Base-by-base conservation (phyloP, 345 rosid species). In the Ricinus communis region DNA sequence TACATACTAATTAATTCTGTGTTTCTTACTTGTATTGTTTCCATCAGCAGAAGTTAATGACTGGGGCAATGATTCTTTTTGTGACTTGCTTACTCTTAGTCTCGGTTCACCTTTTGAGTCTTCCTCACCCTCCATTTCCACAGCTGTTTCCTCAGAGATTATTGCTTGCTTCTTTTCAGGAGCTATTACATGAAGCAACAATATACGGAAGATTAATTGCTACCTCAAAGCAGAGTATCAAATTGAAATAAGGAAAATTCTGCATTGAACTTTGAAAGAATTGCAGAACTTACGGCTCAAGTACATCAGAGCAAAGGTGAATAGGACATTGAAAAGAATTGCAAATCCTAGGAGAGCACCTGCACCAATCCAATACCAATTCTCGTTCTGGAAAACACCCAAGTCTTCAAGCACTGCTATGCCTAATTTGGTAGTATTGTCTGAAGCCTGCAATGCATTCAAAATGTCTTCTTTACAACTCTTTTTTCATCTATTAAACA, bases 321-420 rank as follows among this genome's bases (percentile, higher is more conserved):
- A 85, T 30, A 95, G 86, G 81, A 89, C 74, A 74, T 92, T 95
- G 82, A 89, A 87, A 74, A 95, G 85, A 66, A 95, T 64, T 8
- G 65, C 65, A 77, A 90, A 95, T 19, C 91, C 94, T 0, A 85
- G 18, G 68, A 87, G 81, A 59, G 82, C 89, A 60, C 75, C 91
- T 22, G 70, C 85, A 2, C 97, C 93, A 65, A 90, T 88, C 98
- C 97, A 92, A 70, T 83, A 92, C 99, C 94, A 95, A 67, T 86
- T 80, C 74, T 72, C 79, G 36, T 65, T 30, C 18, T n/a, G 56
- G 43, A 65, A 69, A 69, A 69, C 2, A 25, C 19, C 64, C 11
- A 57, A 24, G 43, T 10, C 6, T 28, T 69, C 9, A 0, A 69
- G 72, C 53, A 69, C 54, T 55, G 72, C 36, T 24, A 55, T 18